Conservation (phyloP, 345 rosid species). For the Citrus mangshanensis region DNA sequence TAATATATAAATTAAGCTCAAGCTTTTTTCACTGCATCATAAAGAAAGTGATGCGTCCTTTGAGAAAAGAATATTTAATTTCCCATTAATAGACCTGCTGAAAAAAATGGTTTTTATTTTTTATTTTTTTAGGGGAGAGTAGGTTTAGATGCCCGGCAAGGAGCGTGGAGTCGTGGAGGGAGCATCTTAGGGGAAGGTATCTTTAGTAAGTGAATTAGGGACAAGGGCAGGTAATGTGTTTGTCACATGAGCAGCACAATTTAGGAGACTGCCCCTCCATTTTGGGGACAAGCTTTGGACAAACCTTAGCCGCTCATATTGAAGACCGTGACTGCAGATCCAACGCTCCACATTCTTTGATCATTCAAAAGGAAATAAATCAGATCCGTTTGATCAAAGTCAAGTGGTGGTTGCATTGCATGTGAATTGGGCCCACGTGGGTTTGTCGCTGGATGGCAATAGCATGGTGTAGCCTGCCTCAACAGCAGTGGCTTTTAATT, state of each 20-base stretch:
- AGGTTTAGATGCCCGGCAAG: neutral
- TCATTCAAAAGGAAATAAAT: neutral
- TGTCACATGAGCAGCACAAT: slow-evolving; percentile 33
- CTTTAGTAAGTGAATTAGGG: slow-evolving; percentile 16
- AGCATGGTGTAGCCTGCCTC: slow-evolving; percentile 8
- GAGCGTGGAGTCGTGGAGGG: slow-evolving; percentile 13
- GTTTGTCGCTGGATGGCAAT: slow-evolving; percentile 28
- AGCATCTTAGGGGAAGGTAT: slow-evolving; percentile 4
- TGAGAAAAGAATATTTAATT: too few species aligned
- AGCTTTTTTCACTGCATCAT: too few species aligned
- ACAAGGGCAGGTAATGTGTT: slow-evolving; percentile 28
- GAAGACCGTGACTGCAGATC: slow-evolving; percentile 23
- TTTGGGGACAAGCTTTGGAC: slow-evolving; percentile 47
- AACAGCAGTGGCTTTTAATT: neutral
- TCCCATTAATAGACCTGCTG: too few species aligned
- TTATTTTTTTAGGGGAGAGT: neutral
- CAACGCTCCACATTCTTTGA: slow-evolving; percentile 17
- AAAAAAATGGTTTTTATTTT: neutral
- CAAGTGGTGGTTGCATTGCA: slow-evolving; percentile 17
- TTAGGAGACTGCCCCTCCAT: slow-evolving; percentile 25
- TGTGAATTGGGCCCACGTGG: slow-evolving; percentile 40
- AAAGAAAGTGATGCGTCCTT: neutral
- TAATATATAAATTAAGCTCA: too few species aligned
- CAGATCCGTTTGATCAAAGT: slow-evolving; percentile 22
- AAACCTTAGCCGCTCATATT: slow-evolving; percentile 27